Percentiles rank a stretch among this genome's conserved stretches.
These are phyloP conservation scores for Leucogyrophana mollusca DNA, from an alignment of 768 basidiomycete species.

Conservation along the genomic window DNA sequence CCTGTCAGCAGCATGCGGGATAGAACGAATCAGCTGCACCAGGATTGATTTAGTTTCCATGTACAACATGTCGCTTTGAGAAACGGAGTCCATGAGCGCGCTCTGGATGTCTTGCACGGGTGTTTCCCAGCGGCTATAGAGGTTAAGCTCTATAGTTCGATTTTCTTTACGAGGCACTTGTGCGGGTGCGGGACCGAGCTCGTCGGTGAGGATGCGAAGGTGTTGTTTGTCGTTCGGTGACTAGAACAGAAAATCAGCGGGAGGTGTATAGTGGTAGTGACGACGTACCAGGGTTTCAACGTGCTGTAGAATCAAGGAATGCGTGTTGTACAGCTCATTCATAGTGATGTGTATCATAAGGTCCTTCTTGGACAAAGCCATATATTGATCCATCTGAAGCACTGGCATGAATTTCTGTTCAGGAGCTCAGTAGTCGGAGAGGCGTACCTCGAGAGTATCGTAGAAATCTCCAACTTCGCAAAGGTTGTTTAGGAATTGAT, in stretches of 20 bases:
- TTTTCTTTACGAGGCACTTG: constrained; percentile 99
- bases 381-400: constrained; percentile 98
- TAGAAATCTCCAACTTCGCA: constrained; percentile 99
- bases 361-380: constrained; percentile 99
- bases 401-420: neutral
- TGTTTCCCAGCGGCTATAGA: constrained; percentile 99
- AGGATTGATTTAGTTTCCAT: constrained; percentile 99
- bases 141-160: constrained; percentile 82
- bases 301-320: constrained; percentile 92
- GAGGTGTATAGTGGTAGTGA: neutral
- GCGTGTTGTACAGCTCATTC: constrained; percentile 99
- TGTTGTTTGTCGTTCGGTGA: constrained; percentile 98
- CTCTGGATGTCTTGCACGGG: constrained; percentile 97
- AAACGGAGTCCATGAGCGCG: constrained; percentile 95
- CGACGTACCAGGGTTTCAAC: constrained; percentile 84
- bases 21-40: constrained; percentile 93
- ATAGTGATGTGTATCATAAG: constrained; percentile 97
- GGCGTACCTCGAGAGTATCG: constrained; percentile 87
- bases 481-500: constrained; percentile 92
- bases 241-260: constrained; percentile 37
- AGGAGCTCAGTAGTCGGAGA: neutral
- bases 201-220: constrained; percentile 92
- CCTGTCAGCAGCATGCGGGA: constrained; percentile 81
- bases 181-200: constrained; percentile 88
- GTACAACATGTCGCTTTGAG: constrained; percentile 97